These are phyloP conservation scores for Diplodia seriata DNA, from an alignment of 2,329 filamentous ascomycete genomes.

Conservation along the genomic window DNA sequence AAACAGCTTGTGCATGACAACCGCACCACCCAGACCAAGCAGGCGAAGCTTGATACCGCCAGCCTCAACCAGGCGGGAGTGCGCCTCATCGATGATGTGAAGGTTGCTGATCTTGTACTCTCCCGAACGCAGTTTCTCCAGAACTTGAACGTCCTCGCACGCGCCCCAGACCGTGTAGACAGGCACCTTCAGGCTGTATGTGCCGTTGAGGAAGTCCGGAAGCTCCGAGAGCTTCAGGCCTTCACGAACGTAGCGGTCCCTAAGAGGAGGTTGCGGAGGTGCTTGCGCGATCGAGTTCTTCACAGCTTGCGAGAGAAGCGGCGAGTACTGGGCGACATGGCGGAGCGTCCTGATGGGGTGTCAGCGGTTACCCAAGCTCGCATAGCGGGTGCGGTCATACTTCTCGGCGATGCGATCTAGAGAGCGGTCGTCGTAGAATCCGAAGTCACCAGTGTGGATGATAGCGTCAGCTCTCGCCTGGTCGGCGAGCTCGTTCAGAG, in stretches of 20 bases:
- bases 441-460: conserved; percentile 98
- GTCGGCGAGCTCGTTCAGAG: conserved; percentile 94
- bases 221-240: conserved; percentile 93
- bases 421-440: conserved; percentile 97
- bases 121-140: conserved; percentile 96
- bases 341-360: conserved; percentile 76
- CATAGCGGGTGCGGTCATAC: conserved; percentile 59
- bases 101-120: conserved; percentile 98
- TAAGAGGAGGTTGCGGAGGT: conserved; percentile 74
- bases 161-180: conserved; percentile 99
- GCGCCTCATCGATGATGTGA: conserved; percentile 97
- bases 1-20: conserved; percentile 99
- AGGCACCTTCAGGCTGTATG: conserved; percentile 89
- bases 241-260: conserved; percentile 79
- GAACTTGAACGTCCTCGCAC: conserved; percentile 94
- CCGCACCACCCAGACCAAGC: conserved; percentile 89
- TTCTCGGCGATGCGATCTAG: conserved; percentile 98
- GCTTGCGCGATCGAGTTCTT: conserved; percentile 71
- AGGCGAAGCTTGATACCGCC: conserved; percentile 95
- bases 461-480: conserved; percentile 96
- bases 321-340: conserved; percentile 98
- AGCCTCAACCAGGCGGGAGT: conserved; percentile 91
- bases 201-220: conserved; percentile 83
- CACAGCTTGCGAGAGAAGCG: conserved; percentile 80
- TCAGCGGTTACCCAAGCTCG: conserved; percentile 35